Evolutionary conservation across 345 rosid genomes (phyloP), one percentile per base, ranked within the genome.

Genomic region (Noccaea caerulescens): DNA sequence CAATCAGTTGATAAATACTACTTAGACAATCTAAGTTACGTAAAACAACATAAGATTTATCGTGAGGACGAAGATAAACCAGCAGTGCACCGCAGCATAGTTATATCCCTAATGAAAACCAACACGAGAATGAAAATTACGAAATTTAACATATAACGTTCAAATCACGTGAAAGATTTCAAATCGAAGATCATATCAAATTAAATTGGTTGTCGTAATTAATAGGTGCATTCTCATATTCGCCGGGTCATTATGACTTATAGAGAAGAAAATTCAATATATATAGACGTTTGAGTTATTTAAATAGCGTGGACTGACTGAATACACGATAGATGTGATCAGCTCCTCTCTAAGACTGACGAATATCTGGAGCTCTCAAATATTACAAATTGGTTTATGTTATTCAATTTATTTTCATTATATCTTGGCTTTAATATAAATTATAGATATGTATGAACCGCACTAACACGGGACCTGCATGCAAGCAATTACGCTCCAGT

Each of bases 141-240:
- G 47, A 5, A 42, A 59, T 36, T 8, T 32, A 71, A 52, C 30
- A 25, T 61, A 52, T 6, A 49, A 20, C 52, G 39, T 36, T 54
- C 32, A 62, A 52, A 53, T 72, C 76, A 63, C 69, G 69, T 61
- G 69, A 72, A 72, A 55, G 46, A 69, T 62, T 63, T 43, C 32
- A 63, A 62, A 63, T 25, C 53, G 54, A 63, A 43, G 63, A 43
- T 69, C 56, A 61, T 32, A 43, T 32, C 46, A 53, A 54, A 16
- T 53, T 62, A 53, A 54, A 16, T 53, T 62, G 56, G 39, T 63
- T 63, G 55, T 36, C 23, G 63, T 54, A 72, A 63, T 63, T 54
- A 55, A 36, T 44, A 64, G 43, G 9, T 11, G 71, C 41, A 45
- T 45, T 37, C 57, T 44, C 41, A 41, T 52, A 27, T 50, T 62